Conservation (phyloP, 2,329 filamentous ascomycete genomes). For the Scedosporium minutisporum region DNA sequence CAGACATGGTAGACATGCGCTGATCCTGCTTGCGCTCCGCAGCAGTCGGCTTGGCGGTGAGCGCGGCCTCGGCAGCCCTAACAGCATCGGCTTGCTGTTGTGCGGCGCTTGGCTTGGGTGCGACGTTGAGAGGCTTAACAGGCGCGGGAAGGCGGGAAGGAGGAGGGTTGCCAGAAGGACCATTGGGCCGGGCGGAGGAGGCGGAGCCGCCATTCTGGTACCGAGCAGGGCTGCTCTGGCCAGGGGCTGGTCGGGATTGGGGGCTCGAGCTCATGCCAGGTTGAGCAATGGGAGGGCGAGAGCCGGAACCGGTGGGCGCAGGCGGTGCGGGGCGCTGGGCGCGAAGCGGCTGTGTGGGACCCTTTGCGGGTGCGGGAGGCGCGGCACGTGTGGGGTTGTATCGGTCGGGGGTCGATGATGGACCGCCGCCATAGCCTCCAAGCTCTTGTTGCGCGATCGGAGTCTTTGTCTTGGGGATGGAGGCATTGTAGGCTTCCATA, state of each 20-base stretch:
- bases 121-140: conserved; percentile 73
- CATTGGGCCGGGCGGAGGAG: conserved; percentile 33
- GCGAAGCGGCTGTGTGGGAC: conserved; percentile 46
- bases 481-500: conserved; percentile 81
- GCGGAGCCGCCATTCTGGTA: conserved; percentile 24
- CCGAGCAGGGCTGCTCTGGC: conserved; percentile 1
- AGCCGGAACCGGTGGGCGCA: conserved; percentile 39
- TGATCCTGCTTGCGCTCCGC: conserved; percentile 79
- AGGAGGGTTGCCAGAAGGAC: conserved; percentile 13
- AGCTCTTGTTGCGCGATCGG: conserved; percentile 86
- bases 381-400: conserved; percentile 82
- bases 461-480: conserved; percentile 69
- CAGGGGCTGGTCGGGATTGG: conserved; percentile 3
- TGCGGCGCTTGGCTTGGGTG: conserved; percentile 47
- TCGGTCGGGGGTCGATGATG: conserved; percentile 44
- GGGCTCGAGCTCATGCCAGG: conserved; percentile 16
- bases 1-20: conserved; percentile 97
- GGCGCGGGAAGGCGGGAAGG: conserved; percentile 47
- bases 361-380: conserved; percentile 61
- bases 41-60: conserved; percentile 70
- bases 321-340: conserved; percentile 79
- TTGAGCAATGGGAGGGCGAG: conserved; percentile 32
- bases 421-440: conserved; percentile 53
- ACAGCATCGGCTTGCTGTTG: conserved; percentile 55
- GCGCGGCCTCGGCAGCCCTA: conserved; percentile 80